Conservation (phyloP, 2,329 filamentous ascomycete species). For the Fusarium metavorans region DNA sequence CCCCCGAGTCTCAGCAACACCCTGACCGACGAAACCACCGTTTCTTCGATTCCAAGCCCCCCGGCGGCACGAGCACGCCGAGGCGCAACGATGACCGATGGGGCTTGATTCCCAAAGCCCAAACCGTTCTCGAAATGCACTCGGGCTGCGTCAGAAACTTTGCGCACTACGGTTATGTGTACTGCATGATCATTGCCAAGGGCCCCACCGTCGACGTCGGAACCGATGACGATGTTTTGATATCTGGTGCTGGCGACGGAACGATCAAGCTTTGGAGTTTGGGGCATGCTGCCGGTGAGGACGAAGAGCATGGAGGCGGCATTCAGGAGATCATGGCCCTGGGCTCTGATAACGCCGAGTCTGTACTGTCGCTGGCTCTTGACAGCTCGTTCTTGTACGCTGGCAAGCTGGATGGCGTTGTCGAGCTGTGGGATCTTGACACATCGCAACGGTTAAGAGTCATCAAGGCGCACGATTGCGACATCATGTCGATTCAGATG, state of each 20-base stretch:
- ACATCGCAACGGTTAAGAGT: conserved; percentile 90
- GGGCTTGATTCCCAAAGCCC: conserved; percentile 64
- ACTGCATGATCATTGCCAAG: conserved; percentile 90
- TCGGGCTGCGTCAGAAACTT: conserved; percentile 85
- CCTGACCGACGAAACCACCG: conserved; percentile 83
- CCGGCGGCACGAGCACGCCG: conserved; percentile 84
- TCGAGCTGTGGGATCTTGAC: conserved; percentile 97
- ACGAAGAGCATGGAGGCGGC: conserved; percentile 64
- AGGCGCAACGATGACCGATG: conserved; percentile 73
- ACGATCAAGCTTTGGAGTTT: conserved; percentile 95
- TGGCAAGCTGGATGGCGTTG: conserved; percentile 85
- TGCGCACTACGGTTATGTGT: conserved; percentile 95
- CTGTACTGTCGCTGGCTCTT: conserved; percentile 81
- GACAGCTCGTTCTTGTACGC: conserved; percentile 95
- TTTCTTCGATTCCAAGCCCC: conserved; percentile 92
- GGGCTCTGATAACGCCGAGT: conserved; percentile 71
- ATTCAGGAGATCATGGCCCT: conserved; percentile 78
- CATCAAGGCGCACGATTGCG: conserved; percentile 82
- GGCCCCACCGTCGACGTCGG: conserved; percentile 76
- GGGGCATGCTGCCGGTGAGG: conserved; percentile 46
- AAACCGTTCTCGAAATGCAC: conserved; percentile 80
- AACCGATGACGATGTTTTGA: conserved; percentile 81
- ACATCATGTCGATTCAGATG: conserved; percentile 89
- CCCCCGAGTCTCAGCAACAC: conserved; percentile 74
- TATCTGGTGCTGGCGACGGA: conserved; percentile 94